phyloP scores from a whole-genome alignment of 805 yeast species.

The Candida verbasci region DNA sequence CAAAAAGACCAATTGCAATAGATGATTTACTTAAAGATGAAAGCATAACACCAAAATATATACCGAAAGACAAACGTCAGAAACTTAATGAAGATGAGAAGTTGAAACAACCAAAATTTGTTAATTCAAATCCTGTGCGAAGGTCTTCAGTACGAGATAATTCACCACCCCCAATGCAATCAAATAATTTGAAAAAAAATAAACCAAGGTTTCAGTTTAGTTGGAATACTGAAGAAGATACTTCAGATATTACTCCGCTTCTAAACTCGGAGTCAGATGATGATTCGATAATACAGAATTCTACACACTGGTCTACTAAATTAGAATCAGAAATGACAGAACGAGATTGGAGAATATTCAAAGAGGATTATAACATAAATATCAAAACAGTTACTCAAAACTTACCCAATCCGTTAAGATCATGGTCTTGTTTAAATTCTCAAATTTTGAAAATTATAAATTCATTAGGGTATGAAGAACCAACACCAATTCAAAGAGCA shows the following conservation, averaged over 20 bases:
- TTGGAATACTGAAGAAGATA: conserved; percentile 73
- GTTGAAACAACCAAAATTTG: no score
- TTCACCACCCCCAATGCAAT: no score
- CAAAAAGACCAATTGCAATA: conserved; percentile 21
- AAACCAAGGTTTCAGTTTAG: conserved; percentile 57
- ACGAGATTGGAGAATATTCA: conserved; percentile 87
- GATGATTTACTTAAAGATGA: conserved; percentile 17
- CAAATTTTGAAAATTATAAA: conserved; percentile 24
- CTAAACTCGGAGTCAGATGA: conserved; percentile 10
- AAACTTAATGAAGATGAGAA: conserved; percentile 1
- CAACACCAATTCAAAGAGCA: conserved; percentile 90
- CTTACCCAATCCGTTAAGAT: conserved; percentile 52
- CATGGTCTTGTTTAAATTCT: conserved; percentile 62
- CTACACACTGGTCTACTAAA: conserved; percentile 67
- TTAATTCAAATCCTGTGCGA: no score
- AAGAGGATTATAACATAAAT: conserved; percentile 69
- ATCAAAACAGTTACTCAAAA: conserved; percentile 40
- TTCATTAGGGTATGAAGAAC: conserved; percentile 50
- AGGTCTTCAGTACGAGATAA: no score
- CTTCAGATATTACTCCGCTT: conserved; percentile 45
- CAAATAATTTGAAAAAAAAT: no score
- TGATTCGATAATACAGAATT: conserved; percentile 8
- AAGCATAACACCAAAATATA: conserved; percentile 16
- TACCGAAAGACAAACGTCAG: conserved; percentile 17
- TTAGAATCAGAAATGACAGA: conserved; percentile 58